These are phyloP conservation scores for Mycena chlorophos DNA, from an alignment of 768 basidiomycete species.

Conservation along the genomic window DNA sequence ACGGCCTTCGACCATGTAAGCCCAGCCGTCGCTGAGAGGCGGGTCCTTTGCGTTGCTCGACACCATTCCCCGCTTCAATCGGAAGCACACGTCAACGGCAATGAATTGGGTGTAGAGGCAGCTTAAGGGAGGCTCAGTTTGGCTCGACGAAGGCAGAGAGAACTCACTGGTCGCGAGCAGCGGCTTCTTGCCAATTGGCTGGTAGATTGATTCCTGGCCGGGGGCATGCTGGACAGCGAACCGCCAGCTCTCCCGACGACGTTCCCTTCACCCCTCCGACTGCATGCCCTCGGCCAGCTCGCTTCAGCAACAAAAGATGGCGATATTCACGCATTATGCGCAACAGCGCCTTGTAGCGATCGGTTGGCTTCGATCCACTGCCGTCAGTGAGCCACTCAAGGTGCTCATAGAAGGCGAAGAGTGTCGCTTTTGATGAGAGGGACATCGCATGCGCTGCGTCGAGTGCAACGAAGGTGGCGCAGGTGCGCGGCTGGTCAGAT, in stretches of 20 bases:
- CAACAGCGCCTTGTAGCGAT: not conserved
- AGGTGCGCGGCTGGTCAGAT: not conserved
- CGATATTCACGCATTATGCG: not conserved
- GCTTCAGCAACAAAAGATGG: conserved; percentile 8
- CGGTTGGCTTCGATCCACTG: not conserved
- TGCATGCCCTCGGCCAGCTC: not conserved
- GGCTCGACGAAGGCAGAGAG: not conserved
- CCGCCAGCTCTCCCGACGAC: conserved; percentile 4
- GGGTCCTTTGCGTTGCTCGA: not conserved
- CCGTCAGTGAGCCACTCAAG: not conserved
- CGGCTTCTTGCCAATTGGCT: not conserved
- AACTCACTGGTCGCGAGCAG: not conserved
- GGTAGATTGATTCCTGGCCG: conserved; percentile 9
- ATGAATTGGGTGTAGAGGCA: not conserved
- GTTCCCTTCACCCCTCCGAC: not conserved
- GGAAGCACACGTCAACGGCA: not conserved
- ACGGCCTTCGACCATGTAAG: not conserved
- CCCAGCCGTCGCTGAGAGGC: not conserved
- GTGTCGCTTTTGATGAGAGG: not conserved
- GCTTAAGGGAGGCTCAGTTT: not conserved
- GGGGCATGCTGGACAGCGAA: conserved; percentile 12
- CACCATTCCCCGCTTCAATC: not conserved
- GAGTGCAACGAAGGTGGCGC: not conserved
- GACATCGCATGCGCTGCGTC: not conserved
- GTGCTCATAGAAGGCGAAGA: not conserved